Conservation (phyloP, 2,329 filamentous ascomycete species). For the Diaporthe citriasiana region DNA sequence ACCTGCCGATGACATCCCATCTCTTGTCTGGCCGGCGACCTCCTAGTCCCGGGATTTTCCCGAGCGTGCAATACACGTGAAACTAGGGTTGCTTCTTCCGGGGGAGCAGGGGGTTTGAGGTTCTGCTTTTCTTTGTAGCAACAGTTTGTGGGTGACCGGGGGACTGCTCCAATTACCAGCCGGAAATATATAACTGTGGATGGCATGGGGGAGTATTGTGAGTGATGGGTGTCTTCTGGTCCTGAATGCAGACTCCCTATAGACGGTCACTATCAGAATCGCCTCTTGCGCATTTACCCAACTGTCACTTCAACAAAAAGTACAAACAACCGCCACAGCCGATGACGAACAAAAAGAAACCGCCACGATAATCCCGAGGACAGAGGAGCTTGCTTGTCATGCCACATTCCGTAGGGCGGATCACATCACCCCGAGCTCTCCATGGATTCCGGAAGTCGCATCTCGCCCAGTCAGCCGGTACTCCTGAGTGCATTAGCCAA, state of each 20-base stretch:
- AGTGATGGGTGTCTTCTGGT: not conserved
- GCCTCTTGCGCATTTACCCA: no score
- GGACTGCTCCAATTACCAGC: no score
- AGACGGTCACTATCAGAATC: no score
- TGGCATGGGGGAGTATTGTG: not conserved
- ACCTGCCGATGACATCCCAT: not conserved
- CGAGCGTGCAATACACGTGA: constrained; percentile 16
- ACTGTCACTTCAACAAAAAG: no score
- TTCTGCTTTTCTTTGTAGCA: not conserved
- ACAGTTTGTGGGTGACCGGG: not conserved
- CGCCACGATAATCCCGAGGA: not conserved
- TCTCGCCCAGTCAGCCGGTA: not conserved
- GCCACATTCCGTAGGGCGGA: not conserved
- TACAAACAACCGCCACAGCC: not conserved
- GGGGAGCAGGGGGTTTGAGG: not conserved
- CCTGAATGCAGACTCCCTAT: not conserved
- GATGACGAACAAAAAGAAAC: not conserved
- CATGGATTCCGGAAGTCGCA: not conserved
- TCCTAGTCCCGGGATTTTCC: constrained; percentile 4
- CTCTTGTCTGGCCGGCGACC: not conserved
- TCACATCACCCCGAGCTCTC: not conserved
- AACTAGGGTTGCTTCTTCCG: not conserved
- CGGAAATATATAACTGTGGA: not conserved
- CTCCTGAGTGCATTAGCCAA: not conserved
- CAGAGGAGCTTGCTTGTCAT: not conserved